phyloP scores from a whole-genome alignment of 2,329 filamentous ascomycete species.

The Rosellinia necatrix region DNA sequence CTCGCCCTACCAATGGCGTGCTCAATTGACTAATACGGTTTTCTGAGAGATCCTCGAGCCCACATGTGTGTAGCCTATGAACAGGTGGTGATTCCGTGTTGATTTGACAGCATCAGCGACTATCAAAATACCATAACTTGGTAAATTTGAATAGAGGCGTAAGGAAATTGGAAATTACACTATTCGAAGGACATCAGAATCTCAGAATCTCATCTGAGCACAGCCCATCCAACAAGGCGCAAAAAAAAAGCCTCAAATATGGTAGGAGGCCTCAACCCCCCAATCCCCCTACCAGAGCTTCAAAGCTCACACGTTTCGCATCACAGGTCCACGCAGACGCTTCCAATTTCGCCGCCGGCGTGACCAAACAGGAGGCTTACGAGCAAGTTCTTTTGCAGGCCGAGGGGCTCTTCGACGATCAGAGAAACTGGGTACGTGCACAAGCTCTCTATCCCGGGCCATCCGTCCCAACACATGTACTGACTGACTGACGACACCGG shows the following conservation, averaged over 20 bases:
- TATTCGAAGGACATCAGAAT: too few species aligned
- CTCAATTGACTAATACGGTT: conserved; percentile 10
- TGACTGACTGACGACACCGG: conserved; percentile 20
- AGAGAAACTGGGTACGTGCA: conserved; percentile 75
- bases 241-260: background rate
- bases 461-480: conserved; percentile 8
- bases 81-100: background rate
- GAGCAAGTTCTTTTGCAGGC: conserved; percentile 74
- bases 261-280: conserved; percentile 8
- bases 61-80: background rate
- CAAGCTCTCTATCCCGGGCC: background rate
- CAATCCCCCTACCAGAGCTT: background rate
- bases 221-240: too few species aligned
- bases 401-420: conserved; percentile 69
- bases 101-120: background rate
- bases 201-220: too few species aligned
- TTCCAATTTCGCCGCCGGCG: conserved; percentile 69
- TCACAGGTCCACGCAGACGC: conserved; percentile 76
- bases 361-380: conserved; percentile 75
- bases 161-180: too few species aligned
- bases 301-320: background rate
- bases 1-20: conserved; percentile 9
- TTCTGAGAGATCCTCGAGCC: conserved; percentile 9
- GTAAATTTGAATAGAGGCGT: too few species aligned
- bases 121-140: background rate